phyloP scores from a whole-genome alignment of 2,329 filamentous ascomycete species.

The Exophiala phaeomuriformis region DNA sequence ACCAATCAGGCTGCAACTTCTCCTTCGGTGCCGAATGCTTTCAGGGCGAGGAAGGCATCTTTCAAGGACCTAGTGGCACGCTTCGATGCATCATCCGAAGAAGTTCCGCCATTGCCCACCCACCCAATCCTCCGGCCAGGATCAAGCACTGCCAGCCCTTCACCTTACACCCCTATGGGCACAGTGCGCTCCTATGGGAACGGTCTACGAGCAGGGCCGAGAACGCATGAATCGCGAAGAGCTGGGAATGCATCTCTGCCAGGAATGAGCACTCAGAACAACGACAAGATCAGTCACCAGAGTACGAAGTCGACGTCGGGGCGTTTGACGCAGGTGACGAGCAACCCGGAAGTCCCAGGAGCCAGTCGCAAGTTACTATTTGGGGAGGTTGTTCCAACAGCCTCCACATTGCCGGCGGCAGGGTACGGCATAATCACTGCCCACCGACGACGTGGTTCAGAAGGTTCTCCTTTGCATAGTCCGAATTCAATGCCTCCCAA shows the following conservation, averaged over 20 bases:
- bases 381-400: conserved; percentile 62
- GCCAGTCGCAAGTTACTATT: conserved; percentile 55
- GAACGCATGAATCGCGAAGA: conserved; percentile 6
- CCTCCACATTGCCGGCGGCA: conserved; percentile 28
- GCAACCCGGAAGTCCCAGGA: conserved; percentile 17
- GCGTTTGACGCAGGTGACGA: conserved; percentile 4
- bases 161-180: conserved; percentile 13
- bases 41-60: conserved; percentile 49
- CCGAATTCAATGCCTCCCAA: conserved; percentile 38
- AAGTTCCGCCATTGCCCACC: conserved; percentile 38
- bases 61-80: conserved; percentile 73
- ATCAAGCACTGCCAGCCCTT: conserved; percentile 35
- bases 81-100: conserved; percentile 56
- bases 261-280: background rate
- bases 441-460: conserved; percentile 58
- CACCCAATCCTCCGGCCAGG: conserved; percentile 30
- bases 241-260: conserved; percentile 2
- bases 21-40: conserved; percentile 4
- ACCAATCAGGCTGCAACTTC: background rate
- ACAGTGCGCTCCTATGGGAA: conserved; percentile 7
- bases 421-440: conserved; percentile 55
- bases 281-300: background rate
- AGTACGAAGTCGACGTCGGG: conserved; percentile 1
- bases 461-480: conserved; percentile 56
- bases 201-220: background rate